Evolutionary conservation across 176 grass and related monocot genomes (phyloP).

Genomic region (Olyra latifolia): DNA sequence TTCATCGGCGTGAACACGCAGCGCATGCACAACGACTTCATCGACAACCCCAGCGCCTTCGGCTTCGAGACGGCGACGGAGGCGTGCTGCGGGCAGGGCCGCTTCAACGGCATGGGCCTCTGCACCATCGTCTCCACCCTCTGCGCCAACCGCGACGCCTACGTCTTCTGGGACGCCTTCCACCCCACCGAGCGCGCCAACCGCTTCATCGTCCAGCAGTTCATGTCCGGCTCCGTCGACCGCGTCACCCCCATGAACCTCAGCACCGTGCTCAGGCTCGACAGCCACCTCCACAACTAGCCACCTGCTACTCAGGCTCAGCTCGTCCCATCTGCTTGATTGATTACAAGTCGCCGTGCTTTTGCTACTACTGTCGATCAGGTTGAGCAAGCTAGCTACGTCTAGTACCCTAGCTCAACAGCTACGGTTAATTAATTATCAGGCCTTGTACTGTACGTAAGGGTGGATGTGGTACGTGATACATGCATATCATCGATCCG

Average conservation of each 20-base stretch:
- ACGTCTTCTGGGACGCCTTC: constrained; percentile 92
- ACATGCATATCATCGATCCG: not conserved
- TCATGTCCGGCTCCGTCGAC: constrained; percentile 36
- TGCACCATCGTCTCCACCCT: constrained; percentile 71
- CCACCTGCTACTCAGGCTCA: too few relatives aligned
- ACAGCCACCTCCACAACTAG: constrained; percentile 31
- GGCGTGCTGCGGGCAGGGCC: constrained; percentile 82
- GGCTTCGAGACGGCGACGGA: constrained; percentile 55
- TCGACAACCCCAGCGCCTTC: constrained; percentile 47
- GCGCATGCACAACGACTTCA: constrained; percentile 68
- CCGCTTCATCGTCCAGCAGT: constrained; percentile 65
- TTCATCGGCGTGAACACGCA: constrained; percentile 69
- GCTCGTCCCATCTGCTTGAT: too few relatives aligned
- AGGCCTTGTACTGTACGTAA: not conserved
- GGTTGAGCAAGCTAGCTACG: too few relatives aligned
- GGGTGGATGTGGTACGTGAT: not conserved
- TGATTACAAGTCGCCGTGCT: too few relatives aligned
- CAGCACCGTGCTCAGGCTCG: constrained; percentile 66
- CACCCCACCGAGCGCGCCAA: constrained; percentile 87
- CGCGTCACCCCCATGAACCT: constrained; percentile 85
- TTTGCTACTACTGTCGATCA: not conserved
- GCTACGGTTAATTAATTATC: not conserved
- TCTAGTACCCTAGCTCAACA: not conserved
- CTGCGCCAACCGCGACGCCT: constrained; percentile 57
- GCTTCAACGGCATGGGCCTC: constrained; percentile 76